Conservation (phyloP, 768 basidiomycete genomes). For the Serendipita indica region DNA sequence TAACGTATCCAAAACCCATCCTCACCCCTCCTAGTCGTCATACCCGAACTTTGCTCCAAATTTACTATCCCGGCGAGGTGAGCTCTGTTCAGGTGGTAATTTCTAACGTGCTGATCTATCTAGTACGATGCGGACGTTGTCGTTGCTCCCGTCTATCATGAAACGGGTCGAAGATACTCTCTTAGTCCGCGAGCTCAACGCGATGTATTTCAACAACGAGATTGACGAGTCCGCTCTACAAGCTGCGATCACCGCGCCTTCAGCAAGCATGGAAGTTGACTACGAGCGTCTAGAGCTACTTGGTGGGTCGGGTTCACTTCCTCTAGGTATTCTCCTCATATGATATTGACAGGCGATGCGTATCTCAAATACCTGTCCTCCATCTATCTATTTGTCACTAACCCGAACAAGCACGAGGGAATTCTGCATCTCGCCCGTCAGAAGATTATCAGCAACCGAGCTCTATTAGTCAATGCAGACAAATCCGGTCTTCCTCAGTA, state of each 20-base stretch:
- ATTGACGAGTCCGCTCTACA: slow-evolving; percentile 48
- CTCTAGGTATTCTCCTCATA: slow-evolving; percentile 9
- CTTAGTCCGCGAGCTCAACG: slow-evolving; percentile 66
- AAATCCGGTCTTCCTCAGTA: slow-evolving; percentile 50
- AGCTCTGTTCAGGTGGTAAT: slow-evolving; percentile 11
- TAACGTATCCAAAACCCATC: slow-evolving; percentile 14
- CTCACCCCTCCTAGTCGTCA: slow-evolving; percentile 41
- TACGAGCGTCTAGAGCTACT: slow-evolving; percentile 78
- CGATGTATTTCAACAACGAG: slow-evolving; percentile 44
- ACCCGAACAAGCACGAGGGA: slow-evolving; percentile 50
- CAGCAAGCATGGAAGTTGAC: slow-evolving; percentile 52
- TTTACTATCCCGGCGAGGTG: slow-evolving; percentile 63
- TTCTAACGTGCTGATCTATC: background rate
- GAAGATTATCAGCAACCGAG: slow-evolving; percentile 59
- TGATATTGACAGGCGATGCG: slow-evolving; percentile 46
- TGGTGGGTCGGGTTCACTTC: slow-evolving; percentile 32
- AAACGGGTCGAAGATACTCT: slow-evolving; percentile 58
- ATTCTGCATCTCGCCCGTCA: slow-evolving; percentile 52
- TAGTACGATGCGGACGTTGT: slow-evolving; percentile 54
- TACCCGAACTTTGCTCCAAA: slow-evolving; percentile 68
- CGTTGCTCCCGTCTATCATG: slow-evolving; percentile 61
- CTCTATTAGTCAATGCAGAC: slow-evolving; percentile 40
- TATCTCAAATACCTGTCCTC: slow-evolving; percentile 70
- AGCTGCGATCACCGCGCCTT: slow-evolving; percentile 53
- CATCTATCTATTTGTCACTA: slow-evolving; percentile 55